A percentile compares a stretch with the other conserved stretches of the same genome.
Conservation (phyloP, 2,329 filamentous ascomycete species). For the Xylariaceae sp. region DNA sequence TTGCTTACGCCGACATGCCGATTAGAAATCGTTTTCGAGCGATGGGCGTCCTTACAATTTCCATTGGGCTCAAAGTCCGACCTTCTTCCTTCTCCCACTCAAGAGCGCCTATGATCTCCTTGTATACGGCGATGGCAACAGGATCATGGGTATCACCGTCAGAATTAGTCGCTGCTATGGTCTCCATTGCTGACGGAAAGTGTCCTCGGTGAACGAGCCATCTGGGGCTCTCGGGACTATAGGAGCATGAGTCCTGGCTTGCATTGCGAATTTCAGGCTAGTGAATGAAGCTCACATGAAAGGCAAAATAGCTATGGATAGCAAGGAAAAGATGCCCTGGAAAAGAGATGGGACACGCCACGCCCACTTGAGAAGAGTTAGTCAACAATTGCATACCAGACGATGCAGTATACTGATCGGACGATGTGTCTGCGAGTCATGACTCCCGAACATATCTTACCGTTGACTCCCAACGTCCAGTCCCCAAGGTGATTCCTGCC, state of each 20-base stretch:
- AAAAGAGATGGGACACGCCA: slow-evolving; percentile 45
- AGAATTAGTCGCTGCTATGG: slow-evolving; percentile 41
- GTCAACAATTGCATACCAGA: not conserved
- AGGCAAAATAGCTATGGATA: slow-evolving; percentile 41
- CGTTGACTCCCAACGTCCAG: slow-evolving; percentile 39
- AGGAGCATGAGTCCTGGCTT: not conserved
- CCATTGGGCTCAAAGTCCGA: slow-evolving; percentile 35
- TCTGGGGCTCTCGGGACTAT: slow-evolving; percentile 41
- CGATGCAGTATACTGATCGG: no score
- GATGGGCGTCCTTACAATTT: slow-evolving; percentile 37
- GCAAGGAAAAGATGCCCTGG: slow-evolving; percentile 36
- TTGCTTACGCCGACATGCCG: slow-evolving; percentile 29
- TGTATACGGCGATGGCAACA: slow-evolving; percentile 37
- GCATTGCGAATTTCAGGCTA: not conserved
- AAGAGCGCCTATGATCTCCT: slow-evolving; percentile 44
- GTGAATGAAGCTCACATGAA: slow-evolving; percentile 32
- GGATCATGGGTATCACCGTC: slow-evolving; percentile 38
- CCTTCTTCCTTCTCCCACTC: slow-evolving; percentile 44
- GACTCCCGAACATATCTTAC: slow-evolving; percentile 8
- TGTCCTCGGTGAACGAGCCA: slow-evolving; percentile 41
- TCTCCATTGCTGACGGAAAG: slow-evolving; percentile 38
- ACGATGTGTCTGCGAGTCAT: no score
- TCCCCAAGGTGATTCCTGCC: slow-evolving; percentile 44
- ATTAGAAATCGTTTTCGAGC: slow-evolving; percentile 40
- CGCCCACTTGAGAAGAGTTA: slow-evolving; percentile 33